A percentile compares a stretch with the other conserved stretches of the same genome.
phyloP scores from a whole-genome alignment of 352 stramenopile species.

The Pythium sp. region DNA sequence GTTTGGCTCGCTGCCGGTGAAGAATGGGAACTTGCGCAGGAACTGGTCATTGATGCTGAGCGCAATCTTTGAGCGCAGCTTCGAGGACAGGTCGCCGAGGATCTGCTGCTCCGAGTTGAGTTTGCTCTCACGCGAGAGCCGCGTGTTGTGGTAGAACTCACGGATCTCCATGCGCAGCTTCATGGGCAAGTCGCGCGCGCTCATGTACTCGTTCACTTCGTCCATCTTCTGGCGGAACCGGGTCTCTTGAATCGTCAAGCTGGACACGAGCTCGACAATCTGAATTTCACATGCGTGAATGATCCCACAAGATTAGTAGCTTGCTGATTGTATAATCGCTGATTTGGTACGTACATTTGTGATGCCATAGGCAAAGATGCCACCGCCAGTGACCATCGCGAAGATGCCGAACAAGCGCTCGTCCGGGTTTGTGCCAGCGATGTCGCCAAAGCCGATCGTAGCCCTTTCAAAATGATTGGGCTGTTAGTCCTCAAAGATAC shows the following conservation, averaged over 20 bases:
- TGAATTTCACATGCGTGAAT: constrained; percentile 2
- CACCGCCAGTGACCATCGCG: constrained; percentile 70
- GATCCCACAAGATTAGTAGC: not conserved
- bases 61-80: constrained; percentile 75
- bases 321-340: too few species aligned
- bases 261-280: constrained; percentile 44
- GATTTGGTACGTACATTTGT: constrained; percentile 47
- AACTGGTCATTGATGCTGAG: constrained; percentile 82
- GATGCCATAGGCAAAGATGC: constrained; percentile 83
- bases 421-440: constrained; percentile 47
- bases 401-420: constrained; percentile 74
- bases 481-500: not conserved
- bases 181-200: constrained; percentile 65
- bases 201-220: constrained; percentile 82
- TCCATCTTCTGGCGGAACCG: constrained; percentile 77
- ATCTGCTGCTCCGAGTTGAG: constrained; percentile 72
- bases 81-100: constrained; percentile 59
- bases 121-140: constrained; percentile 67
- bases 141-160: constrained; percentile 82
- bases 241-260: constrained; percentile 48
- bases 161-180: constrained; percentile 75
- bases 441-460: constrained; percentile 73
- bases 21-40: constrained; percentile 82
- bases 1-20: constrained; percentile 71
- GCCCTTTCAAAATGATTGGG: constrained; percentile 32